A percentile compares a stretch with the other conserved stretches of the same genome.
These are phyloP conservation scores for Colletotrichum noveboracense DNA, from an alignment of 2,329 filamentous ascomycete species.

Conservation along the genomic window DNA sequence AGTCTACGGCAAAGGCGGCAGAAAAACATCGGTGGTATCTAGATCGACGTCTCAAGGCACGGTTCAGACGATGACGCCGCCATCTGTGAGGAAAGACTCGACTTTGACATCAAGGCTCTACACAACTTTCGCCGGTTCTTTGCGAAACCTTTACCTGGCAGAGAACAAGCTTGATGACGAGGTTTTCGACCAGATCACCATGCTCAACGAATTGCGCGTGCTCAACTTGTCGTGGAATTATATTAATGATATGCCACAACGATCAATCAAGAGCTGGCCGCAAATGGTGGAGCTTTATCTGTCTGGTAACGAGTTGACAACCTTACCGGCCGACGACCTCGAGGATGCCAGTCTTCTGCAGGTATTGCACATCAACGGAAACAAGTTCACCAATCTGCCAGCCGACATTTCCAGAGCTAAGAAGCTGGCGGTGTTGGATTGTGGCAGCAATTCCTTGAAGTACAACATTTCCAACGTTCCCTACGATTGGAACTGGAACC, in stretches of 20 bases:
- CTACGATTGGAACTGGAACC: conserved; percentile 99
- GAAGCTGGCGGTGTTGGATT: conserved; percentile 90
- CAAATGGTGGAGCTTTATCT: conserved; percentile 91
- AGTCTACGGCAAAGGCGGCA: conserved; percentile 76
- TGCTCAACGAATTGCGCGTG: conserved; percentile 82
- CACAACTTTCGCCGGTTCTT: conserved; percentile 86
- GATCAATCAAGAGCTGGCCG: conserved; percentile 88
- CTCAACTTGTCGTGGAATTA: conserved; percentile 96
- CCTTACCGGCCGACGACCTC: conserved; percentile 89
- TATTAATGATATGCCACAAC: conserved; percentile 87
- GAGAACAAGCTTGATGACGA: conserved; percentile 96
- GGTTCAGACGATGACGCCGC: conserved; percentile 55
- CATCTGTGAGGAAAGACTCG: conserved; percentile 81
- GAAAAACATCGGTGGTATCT: conserved; percentile 85
- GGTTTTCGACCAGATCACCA: conserved; percentile 87
- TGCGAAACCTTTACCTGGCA: conserved; percentile 85
- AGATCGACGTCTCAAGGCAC: conserved; percentile 58
- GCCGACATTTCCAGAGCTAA: conserved; percentile 94
- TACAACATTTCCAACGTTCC: conserved; percentile 99
- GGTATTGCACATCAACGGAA: conserved; percentile 93
- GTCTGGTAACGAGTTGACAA: conserved; percentile 93
- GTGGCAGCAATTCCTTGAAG: conserved; percentile 92
- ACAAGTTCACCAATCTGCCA: conserved; percentile 95
- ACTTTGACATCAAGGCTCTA: conserved; percentile 79
- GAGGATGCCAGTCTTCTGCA: conserved; percentile 89